Evolutionary conservation across 2,329 filamentous ascomycete species (phyloP), one percentile per base, ranked within the genome.

Genomic region (Aspergillus piperis): DNA sequence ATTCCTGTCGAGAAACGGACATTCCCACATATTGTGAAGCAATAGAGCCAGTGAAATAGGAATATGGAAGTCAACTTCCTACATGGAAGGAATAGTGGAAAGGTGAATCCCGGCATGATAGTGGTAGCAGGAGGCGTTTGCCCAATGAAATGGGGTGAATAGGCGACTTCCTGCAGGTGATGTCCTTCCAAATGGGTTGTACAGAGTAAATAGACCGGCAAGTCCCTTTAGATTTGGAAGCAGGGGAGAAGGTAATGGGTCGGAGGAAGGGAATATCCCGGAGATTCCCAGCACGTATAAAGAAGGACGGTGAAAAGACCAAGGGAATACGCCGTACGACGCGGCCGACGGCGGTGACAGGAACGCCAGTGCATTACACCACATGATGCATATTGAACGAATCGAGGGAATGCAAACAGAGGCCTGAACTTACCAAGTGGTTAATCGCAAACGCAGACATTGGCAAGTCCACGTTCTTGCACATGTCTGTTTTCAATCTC

Each of bases 381-480:
- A 10, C 52, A 25, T 47, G 17, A 19, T 32, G 15, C 25, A 21
- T 19, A 7, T 27, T 27, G 38, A 15, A 17, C 23, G 6, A 32
- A 8, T 39, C 23, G 23, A 32, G 51, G 27, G 25, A 44, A 15
- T 27, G 23, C 36, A 19, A 50, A 62, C 21, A 32, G 27, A 57
- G 60, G 36, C 11, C 32, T 36, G 11, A 23, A 68, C 69, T 64
- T 68, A 71, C 70, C 62, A 65, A 15, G 38, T 69, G 60, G 32
- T 71, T 66, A 7, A 71, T 38, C 1, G 58, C 44, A 57, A 63
- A 72, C 11, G 69, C 69, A 0, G 58, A 61, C 38, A 64, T 23
- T 1, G 69, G 68, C 48, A 72, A 47, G 48, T 72, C 70, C 2
- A 72, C 42, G 32, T 71, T 70, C 17, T 51, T 58, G 25, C 66